A percentile compares a stretch with the other conserved stretches of the same genome.
Conservation (phyloP, 2,329 filamentous ascomycete genomes). For the Alternaria sp. region DNA sequence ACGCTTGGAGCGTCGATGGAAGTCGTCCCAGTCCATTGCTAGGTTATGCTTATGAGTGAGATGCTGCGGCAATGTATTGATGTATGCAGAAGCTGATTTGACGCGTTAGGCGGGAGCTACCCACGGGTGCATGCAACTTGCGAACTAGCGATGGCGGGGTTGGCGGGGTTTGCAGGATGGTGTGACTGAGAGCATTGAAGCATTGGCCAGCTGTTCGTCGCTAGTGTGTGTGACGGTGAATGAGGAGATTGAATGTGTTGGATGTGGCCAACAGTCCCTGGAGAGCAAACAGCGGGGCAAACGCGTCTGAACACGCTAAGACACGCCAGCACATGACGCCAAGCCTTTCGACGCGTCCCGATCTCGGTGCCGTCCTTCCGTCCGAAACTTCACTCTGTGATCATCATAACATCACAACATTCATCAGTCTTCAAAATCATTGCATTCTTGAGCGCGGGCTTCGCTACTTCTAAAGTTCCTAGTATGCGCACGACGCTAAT, state of each 20-base stretch:
- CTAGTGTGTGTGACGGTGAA: not conserved
- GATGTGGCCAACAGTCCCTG: not conserved
- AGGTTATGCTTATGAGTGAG: not conserved
- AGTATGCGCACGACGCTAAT: not conserved
- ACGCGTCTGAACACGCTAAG: not conserved
- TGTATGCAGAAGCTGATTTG: not conserved
- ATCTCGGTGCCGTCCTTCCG: not conserved
- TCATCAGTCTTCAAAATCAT: not conserved
- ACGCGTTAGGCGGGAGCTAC: not conserved
- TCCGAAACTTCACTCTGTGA: not conserved
- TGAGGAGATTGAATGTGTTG: not conserved
- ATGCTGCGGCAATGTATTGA: not conserved
- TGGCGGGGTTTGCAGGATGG: not conserved
- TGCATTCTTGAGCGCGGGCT: not conserved
- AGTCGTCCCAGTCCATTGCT: conserved; percentile 28
- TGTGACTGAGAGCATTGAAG: not conserved
- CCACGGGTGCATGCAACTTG: not conserved
- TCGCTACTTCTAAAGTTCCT: not conserved
- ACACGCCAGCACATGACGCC: not conserved
- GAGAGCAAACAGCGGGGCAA: not conserved
- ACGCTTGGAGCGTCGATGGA: conserved; percentile 25
- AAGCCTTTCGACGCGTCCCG: not conserved
- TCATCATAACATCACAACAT: not conserved
- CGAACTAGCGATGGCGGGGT: not conserved
- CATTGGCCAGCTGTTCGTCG: not conserved